Base-by-base conservation (phyloP, 768 basidiomycete genomes). In the Tulasnella sp. region DNA sequence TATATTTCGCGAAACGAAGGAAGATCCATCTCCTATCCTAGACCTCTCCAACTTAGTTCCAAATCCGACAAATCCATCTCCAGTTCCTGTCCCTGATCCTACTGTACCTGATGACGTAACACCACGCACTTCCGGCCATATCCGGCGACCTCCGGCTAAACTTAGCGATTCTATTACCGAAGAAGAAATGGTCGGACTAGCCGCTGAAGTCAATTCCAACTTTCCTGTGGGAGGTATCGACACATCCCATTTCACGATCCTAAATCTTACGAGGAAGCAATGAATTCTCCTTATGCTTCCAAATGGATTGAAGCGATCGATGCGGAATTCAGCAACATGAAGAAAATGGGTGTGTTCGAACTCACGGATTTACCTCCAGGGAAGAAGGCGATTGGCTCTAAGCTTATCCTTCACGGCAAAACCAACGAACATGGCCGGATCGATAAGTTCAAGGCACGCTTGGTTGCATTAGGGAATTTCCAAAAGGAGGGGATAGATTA, bases 341-440 rank as follows among this genome's bases (percentile, higher is more conserved):
- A n/a, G 12, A 22, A 19, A 15, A 31, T 20, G 13, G 53, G 60
- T 2, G 63, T 68, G 0, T 69, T 67, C 53, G 57, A 61, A 33
- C 55, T 53, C 0, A 49, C 56, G 0, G 45, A 37, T 1, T 53
- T 64, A 0, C 69, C 70, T 0, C 12, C 37, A 25, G 64, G 58
- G 19, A 53, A 58, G 35, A 63, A 61, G 20, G 54, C 64, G 0
- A 64, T 72, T 15, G 61, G 60, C 0, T 55, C 61, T 8, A 48
- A 53, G 4, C 70, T 69, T 69, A 66, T 67, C 1, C 69, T 61
- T 50, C 53, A 52, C 2, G 37, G 46, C 16, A 68, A 67, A 53
- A 41, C 53, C 24, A 54, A 64, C 48, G 46, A 19, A 5, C 33
- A 66, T 48, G 47, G 63, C 37, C 53, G 61, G 58, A 27, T 63